Conservation (phyloP, 768 basidiomycete genomes). For the Russula griseocarnosa region DNA sequence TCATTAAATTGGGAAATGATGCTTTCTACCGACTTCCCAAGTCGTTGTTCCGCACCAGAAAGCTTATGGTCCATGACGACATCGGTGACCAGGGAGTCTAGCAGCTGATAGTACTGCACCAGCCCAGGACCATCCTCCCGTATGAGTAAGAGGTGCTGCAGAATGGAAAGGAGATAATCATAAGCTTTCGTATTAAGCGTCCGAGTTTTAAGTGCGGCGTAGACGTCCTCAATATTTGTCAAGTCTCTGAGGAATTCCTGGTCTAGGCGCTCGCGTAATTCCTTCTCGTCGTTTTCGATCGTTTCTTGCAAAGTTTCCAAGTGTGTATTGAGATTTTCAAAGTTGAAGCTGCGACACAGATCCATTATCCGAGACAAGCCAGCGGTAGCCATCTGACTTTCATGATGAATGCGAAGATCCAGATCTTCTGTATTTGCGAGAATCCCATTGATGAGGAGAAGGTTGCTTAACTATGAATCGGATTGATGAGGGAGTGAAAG, state of each 20-base stretch:
- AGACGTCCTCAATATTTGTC: slow-evolving; percentile 80
- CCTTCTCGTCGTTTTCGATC: slow-evolving; percentile 71
- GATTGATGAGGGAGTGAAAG: not conserved
- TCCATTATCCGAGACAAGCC: slow-evolving; percentile 72
- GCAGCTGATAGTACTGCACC: slow-evolving; percentile 84
- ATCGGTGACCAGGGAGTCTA: slow-evolving; percentile 85
- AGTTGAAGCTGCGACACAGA: slow-evolving; percentile 62
- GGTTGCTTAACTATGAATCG: slow-evolving; percentile 53
- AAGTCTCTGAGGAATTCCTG: slow-evolving; percentile 73
- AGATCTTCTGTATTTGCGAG: slow-evolving; percentile 66
- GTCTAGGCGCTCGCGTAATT: slow-evolving; percentile 69
- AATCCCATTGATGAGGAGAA: slow-evolving; percentile 68
- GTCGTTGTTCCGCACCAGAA: slow-evolving; percentile 73
- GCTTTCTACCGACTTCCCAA: slow-evolving; percentile 86
- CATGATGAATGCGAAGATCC: slow-evolving; percentile 80
- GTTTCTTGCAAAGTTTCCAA: slow-evolving; percentile 55
- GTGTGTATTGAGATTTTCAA: slow-evolving; percentile 61
- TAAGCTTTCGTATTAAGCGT: slow-evolving; percentile 74
- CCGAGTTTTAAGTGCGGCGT: slow-evolving; percentile 71
- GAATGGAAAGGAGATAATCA: slow-evolving; percentile 86
- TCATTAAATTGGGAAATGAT: slow-evolving; percentile 89
- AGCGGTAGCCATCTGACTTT: slow-evolving; percentile 84
- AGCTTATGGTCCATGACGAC: slow-evolving; percentile 91
- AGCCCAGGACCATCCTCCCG: slow-evolving; percentile 81
- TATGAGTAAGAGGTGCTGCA: slow-evolving; percentile 90